phyloP scores from a whole-genome alignment of 257 asterid genomes.

The Primulina tabacum region DNA sequence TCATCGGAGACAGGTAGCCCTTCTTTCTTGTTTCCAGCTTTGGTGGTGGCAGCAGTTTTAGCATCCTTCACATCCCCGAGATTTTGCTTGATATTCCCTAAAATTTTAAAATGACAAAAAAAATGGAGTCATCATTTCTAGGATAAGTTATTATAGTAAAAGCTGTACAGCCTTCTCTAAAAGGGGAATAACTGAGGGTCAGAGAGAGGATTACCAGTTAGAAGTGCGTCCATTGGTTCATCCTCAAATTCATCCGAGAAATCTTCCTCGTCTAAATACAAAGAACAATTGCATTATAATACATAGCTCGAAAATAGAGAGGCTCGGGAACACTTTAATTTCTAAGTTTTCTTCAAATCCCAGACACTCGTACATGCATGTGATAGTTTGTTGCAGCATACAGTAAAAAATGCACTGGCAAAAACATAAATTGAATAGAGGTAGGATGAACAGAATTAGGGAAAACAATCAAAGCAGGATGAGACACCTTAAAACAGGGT shows the following conservation, averaged over 20 bases:
- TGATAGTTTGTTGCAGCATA: not conserved
- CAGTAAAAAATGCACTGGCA: not conserved
- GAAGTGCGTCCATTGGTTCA: conserved; percentile 16
- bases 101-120: not conserved
- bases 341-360: not conserved
- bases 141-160: not conserved
- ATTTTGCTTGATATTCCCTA: conserved; percentile 26
- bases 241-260: conserved; percentile 26
- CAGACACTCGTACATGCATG: too few species aligned
- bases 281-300: not conserved
- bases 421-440: not conserved
- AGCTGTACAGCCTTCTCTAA: not conserved
- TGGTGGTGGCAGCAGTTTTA: conserved; percentile 21
- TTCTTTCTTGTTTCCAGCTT: conserved; percentile 24
- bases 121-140: not conserved
- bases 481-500: not conserved
- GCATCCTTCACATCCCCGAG: conserved; percentile 25
- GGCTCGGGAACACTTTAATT: not conserved
- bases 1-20: conserved; percentile 30
- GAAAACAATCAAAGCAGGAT: not conserved
- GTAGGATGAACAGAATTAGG: not conserved
- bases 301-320: not conserved
- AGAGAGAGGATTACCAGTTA: conserved; percentile 21
- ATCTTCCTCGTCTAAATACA: conserved; percentile 24
- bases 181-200: not conserved